Conservation (phyloP, 164 flowering plant species). For the Berberis vulgaris region DNA sequence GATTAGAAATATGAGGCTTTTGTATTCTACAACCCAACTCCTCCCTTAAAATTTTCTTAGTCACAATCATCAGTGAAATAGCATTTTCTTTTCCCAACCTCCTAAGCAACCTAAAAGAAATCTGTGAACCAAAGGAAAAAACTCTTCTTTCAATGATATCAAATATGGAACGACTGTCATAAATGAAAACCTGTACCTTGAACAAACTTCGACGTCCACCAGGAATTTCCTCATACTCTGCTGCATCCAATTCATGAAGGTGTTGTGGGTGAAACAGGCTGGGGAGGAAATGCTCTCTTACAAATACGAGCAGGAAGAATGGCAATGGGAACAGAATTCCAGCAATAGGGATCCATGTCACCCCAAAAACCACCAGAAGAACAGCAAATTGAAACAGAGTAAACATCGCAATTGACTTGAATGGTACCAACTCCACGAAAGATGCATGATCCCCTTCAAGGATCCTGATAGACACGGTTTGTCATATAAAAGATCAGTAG, state of each 20-base stretch:
- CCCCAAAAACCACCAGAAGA: slow-evolving; percentile 57
- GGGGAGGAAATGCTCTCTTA: slow-evolving; percentile 63
- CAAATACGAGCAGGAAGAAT: slow-evolving; percentile 60
- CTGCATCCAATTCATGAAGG: slow-evolving; percentile 68
- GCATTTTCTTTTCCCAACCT: no score
- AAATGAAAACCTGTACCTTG: slow-evolving; percentile 19
- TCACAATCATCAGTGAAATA: no score
- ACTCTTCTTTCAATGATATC: not conserved
- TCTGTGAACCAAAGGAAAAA: not conserved
- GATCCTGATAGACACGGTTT: slow-evolving; percentile 29
- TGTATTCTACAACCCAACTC: no score
- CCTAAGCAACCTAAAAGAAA: no score
- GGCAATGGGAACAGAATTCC: slow-evolving; percentile 81
- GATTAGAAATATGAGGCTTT: no score
- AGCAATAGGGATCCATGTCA: slow-evolving; percentile 86
- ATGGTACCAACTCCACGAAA: slow-evolving; percentile 66
- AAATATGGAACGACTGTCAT: slow-evolving; percentile 19
- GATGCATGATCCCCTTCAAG: slow-evolving; percentile 58
- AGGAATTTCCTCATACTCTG: slow-evolving; percentile 69
- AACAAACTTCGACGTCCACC: slow-evolving; percentile 28
- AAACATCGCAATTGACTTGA: slow-evolving; percentile 42
- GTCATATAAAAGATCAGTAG: not conserved
- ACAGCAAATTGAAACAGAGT: slow-evolving; percentile 55
- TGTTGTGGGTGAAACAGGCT: slow-evolving; percentile 43
- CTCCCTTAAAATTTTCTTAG: no score